Conservation (phyloP, 768 basidiomycete species). For the Gloeopeniophorella convolvens region DNA sequence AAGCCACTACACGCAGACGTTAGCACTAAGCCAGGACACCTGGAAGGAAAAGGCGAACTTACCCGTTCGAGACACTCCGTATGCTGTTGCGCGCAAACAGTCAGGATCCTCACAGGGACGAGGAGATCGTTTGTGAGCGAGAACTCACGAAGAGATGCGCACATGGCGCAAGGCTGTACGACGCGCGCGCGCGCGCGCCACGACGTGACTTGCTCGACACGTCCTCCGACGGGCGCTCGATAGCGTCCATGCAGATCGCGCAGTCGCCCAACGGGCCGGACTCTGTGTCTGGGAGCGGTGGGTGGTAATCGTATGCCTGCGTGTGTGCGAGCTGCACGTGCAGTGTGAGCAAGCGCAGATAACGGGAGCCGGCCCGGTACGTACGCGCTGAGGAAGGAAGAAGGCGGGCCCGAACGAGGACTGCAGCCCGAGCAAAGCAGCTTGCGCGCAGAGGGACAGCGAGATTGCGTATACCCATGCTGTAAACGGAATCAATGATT, state of each 20-base stretch:
- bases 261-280: slow-evolving; percentile 80
- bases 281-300: slow-evolving; percentile 65
- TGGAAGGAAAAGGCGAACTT: slow-evolving; percentile 22
- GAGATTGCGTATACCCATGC: slow-evolving; percentile 63
- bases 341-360: neutral
- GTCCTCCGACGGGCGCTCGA: slow-evolving; percentile 31
- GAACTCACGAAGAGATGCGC: slow-evolving; percentile 77
- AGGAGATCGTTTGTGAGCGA: neutral
- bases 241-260: slow-evolving; percentile 90
- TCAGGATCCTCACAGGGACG: neutral
- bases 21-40: slow-evolving; percentile 1
- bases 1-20: slow-evolving; percentile 47
- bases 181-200: neutral
- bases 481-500: slow-evolving; percentile 24
- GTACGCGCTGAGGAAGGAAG: slow-evolving; percentile 67
- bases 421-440: slow-evolving; percentile 59
- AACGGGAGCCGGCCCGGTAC: slow-evolving; percentile 23
- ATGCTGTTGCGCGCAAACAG: slow-evolving; percentile 43
- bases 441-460: slow-evolving; percentile 56
- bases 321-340: slow-evolving; percentile 46
- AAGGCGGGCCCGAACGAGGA: slow-evolving; percentile 72
- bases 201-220: slow-evolving; percentile 29
- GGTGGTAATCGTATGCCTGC: slow-evolving; percentile 81
- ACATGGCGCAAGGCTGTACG: slow-evolving; percentile 86
- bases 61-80: slow-evolving; percentile 82